Evolutionary conservation across 2,329 filamentous ascomycete species (phyloP).

Genomic region (Neopestalotiopsis sp.): DNA sequence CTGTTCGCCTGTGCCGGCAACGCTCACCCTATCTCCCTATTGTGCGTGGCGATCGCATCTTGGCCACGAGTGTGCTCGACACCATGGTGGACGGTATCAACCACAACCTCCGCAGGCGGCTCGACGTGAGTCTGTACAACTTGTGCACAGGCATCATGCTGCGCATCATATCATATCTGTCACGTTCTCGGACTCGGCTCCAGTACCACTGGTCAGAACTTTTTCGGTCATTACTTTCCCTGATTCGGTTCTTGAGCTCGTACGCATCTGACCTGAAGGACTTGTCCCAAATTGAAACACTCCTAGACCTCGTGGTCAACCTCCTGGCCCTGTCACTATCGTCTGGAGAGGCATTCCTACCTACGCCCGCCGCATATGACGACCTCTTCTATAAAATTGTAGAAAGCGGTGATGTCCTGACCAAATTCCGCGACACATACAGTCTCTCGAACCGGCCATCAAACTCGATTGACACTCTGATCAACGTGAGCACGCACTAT

Average conservation of each 20-base stretch:
- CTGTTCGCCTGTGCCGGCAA: conserved; percentile 87
- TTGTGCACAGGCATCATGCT: conserved; percentile 82
- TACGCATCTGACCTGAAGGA: conserved; percentile 80
- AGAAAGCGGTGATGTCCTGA: conserved; percentile 82
- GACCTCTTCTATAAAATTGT: conserved; percentile 99
- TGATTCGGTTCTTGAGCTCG: conserved; percentile 88
- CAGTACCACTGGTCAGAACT: conserved; percentile 94
- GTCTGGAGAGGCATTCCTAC: conserved; percentile 87
- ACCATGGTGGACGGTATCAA: conserved; percentile 89
- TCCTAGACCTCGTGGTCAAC: conserved; percentile 81
- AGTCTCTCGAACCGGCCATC: conserved; percentile 59
- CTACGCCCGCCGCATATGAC: conserved; percentile 85
- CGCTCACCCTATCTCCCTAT: conserved; percentile 83
- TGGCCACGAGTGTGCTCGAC: conserved; percentile 81
- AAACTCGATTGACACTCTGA: conserved; percentile 82
- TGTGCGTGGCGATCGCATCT: conserved; percentile 72
- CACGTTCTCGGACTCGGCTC: conserved; percentile 80
- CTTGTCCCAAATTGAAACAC: conserved; percentile 70
- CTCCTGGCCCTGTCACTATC: conserved; percentile 84
- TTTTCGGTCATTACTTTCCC: conserved; percentile 85
- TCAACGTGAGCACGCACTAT: conserved; percentile 85
- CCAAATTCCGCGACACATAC: conserved; percentile 83
- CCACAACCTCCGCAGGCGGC: conserved; percentile 85
- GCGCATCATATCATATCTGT: conserved; percentile 82
- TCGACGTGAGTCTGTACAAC: conserved; percentile 86